Conservation (phyloP, 2,329 filamentous ascomycete genomes). For the Ceratocystis colombiana region DNA sequence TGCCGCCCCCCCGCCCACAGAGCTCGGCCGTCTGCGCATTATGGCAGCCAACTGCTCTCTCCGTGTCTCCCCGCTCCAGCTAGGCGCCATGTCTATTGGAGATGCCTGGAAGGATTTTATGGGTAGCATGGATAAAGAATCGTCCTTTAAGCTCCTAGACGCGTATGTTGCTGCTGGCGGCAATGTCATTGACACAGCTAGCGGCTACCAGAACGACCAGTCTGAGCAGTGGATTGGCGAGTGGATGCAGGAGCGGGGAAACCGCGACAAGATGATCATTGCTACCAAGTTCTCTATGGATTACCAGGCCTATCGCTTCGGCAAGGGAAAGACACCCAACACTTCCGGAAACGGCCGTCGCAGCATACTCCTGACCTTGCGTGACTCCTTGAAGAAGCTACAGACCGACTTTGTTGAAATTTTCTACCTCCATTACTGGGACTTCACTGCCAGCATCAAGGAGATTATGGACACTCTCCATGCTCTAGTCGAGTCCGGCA, state of each 20-base stretch:
- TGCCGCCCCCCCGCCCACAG: constrained; percentile 34
- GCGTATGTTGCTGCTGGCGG: constrained; percentile 48
- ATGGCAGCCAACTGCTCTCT: constrained; percentile 42
- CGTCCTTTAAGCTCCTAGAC: constrained; percentile 48
- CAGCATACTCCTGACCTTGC: constrained; percentile 36
- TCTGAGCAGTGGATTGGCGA: constrained; percentile 50
- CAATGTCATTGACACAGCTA: constrained; percentile 59
- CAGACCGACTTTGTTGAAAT: constrained; percentile 39
- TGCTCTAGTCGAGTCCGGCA: constrained; percentile 35
- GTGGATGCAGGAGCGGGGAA: constrained; percentile 42
- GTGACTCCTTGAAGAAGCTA: constrained; percentile 39
- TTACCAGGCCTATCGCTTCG: constrained; percentile 35
- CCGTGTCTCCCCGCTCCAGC: constrained; percentile 43
- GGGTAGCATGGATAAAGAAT: constrained; percentile 46
- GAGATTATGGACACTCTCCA: constrained; percentile 39
- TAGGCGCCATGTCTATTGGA: constrained; percentile 47
- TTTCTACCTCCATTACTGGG: constrained; percentile 40
- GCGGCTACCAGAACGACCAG: constrained; percentile 48
- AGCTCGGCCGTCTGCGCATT: constrained; percentile 44
- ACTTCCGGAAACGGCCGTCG: constrained; percentile 37
- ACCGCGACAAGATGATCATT: constrained; percentile 45
- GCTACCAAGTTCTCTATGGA: constrained; percentile 48
- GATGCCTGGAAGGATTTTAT: constrained; percentile 38
- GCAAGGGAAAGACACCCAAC: constrained; percentile 36
- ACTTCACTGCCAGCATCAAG: constrained; percentile 36